Conservation (phyloP, 2,329 filamentous ascomycete genomes). For the Ceratocystis diversiconidia region DNA sequence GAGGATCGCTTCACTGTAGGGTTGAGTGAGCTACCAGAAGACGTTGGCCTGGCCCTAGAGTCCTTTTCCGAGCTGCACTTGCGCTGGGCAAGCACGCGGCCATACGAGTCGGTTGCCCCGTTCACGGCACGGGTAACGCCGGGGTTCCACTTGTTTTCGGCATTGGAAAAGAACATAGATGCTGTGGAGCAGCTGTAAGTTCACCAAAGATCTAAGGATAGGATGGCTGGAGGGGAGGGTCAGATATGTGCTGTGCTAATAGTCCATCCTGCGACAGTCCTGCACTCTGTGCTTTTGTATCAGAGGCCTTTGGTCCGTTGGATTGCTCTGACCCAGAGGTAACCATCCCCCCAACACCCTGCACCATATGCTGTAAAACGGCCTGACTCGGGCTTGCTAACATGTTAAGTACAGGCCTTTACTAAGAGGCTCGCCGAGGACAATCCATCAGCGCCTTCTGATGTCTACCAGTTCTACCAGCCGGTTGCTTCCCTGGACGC, state of each 20-base stretch:
- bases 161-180: slow-evolving; percentile 22
- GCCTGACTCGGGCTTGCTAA: background rate
- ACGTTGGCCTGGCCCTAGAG: slow-evolving; percentile 49
- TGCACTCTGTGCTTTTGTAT: slow-evolving; percentile 43
- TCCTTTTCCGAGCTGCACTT: slow-evolving; percentile 59
- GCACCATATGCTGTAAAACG: background rate
- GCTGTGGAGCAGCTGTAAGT: background rate
- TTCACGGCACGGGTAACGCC: slow-evolving; percentile 62
- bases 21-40: slow-evolving; percentile 56
- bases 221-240: too few species aligned
- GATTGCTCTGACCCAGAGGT: slow-evolving; percentile 33
- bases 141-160: slow-evolving; percentile 70
- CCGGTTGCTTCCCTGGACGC: slow-evolving; percentile 41
- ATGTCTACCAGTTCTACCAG: slow-evolving; percentile 58
- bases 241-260: background rate
- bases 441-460: slow-evolving; percentile 23
- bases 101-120: slow-evolving; percentile 49
- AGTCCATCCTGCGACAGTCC: background rate
- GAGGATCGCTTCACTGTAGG: slow-evolving; percentile 68
- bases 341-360: background rate
- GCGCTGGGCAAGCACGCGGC: slow-evolving; percentile 52
- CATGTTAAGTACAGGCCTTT: background rate
- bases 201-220: too few species aligned
- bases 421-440: background rate
- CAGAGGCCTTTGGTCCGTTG: slow-evolving; percentile 40